Evolutionary conservation across 1,284 basidiomycete genomes (phyloP), one percentile per base, ranked within the genome.

Genomic region (Cryptococcus deneoformans): DNA sequence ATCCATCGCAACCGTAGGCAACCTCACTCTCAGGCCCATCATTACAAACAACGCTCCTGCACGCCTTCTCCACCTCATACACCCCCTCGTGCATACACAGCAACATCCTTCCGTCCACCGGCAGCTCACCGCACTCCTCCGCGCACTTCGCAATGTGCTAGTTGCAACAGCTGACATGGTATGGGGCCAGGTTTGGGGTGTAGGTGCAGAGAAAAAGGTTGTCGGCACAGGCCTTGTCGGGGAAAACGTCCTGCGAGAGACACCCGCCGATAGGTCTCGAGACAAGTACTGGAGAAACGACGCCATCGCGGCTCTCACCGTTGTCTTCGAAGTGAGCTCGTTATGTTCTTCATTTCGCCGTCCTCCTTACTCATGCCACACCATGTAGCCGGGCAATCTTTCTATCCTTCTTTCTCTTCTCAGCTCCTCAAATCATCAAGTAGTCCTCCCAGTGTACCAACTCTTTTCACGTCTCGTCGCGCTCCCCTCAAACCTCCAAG

Each of bases 391-490:
- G 8, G 53, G 58, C 5, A 72, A 71, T 53, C 64, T 72, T 4
- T 45, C 54, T 16, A 68, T 68, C 0, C 59, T 76, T 9, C 52
- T 76, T 14, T 57, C 60, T 3, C 54, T 74, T 11, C 57, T 74
- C 7, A 53, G 65, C 2, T 48, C 45, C 35, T 44, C 63, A 69
- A 75, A 42, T 68, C 81, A 4, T 57, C 79, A 47, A 78, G 81
- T 52, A 59, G 80, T 42, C 49, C 76, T 36, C 24, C 80, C 52
- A 64, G 56, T 78, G 2, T 77, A 72, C 86, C 56, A 84, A 81
- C 57, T 79, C 80, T 7, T 87, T 84, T 6, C 81, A 84, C 62
- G 80, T 81, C 36, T 85, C 84, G 46, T 86, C 81, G n/a, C 78
- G 86, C 48, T 82, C 0, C 78, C 81, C 0, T 72, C 75, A 0